A percentile compares a stretch with the other conserved stretches of the same genome.
Conservation (phyloP, 208 protist genomes). For the Trypanosoma grayi region DNA sequence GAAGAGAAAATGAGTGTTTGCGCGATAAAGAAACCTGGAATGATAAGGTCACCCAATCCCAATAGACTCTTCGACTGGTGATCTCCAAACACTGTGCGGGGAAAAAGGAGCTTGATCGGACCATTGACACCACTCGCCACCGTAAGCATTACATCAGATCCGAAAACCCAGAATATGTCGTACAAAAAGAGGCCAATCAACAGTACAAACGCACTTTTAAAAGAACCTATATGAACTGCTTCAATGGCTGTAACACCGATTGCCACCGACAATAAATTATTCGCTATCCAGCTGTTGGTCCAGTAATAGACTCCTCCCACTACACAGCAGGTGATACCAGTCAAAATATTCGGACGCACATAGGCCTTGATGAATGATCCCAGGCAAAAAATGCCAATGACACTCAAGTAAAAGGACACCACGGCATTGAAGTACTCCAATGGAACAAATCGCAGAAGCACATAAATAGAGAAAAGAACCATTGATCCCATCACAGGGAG, state of each 20-base stretch:
- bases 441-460: conserved; percentile 76
- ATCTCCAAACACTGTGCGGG: conserved; percentile 78
- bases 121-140: conserved; percentile 95
- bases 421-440: conserved; percentile 70
- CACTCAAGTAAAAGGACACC: conserved; percentile 71
- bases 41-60: conserved; percentile 96
- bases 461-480: conserved; percentile 74
- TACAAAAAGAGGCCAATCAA: conserved; percentile 95
- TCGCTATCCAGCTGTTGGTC: conserved; percentile 92
- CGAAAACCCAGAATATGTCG: conserved; percentile 98
- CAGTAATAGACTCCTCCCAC: conserved; percentile 57
- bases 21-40: conserved; percentile 95
- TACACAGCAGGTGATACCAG: conserved; percentile 54
- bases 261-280: conserved; percentile 93
- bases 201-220: conserved; percentile 71
- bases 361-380: conserved; percentile 55
- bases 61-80: conserved; percentile 87
- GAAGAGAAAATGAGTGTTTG: conserved; percentile 93
- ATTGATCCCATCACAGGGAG: conserved; percentile 82
- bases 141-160: conserved; percentile 95
- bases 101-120: conserved; percentile 96
- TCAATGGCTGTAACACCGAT: conserved; percentile 82
- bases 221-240: conserved; percentile 47
- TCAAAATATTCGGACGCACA: conserved; percentile 59
- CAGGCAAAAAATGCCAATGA: conserved; percentile 65